phyloP scores from a whole-genome alignment of 495 filamentous ascomycete genomes.

The Chlorociboria aeruginascens region DNA sequence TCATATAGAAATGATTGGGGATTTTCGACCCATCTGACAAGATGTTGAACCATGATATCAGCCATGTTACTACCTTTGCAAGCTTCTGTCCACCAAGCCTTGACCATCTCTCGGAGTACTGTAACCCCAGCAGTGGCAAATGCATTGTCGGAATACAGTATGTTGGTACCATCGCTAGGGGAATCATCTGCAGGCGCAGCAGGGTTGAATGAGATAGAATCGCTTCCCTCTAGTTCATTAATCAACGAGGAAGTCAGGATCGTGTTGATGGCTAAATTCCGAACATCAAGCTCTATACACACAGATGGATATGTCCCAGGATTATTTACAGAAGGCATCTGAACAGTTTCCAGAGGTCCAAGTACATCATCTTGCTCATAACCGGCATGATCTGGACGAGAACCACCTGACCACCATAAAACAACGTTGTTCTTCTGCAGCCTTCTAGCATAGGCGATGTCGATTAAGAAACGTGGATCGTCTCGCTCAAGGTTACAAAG shows the following conservation, averaged over 20 bases:
- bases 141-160: constrained; percentile 78
- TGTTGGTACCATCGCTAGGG: constrained; percentile 44
- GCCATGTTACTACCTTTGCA: constrained; percentile 87
- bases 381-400: constrained; percentile 87
- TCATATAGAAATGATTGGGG: constrained; percentile 91
- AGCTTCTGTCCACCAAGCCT: constrained; percentile 93
- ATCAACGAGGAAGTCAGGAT: constrained; percentile 95
- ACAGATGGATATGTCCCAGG: constrained; percentile 91
- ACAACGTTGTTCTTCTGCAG: constrained; percentile 88
- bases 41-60: constrained; percentile 93
- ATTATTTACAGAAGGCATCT: constrained; percentile 88
- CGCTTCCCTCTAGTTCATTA: constrained; percentile 87
- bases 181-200: constrained; percentile 52
- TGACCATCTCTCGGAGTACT: constrained; percentile 95
- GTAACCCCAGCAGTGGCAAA: constrained; percentile 84
- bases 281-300: constrained; percentile 89
- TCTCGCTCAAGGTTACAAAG: constrained; percentile 92
- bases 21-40: constrained; percentile 93
- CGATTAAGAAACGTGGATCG: constrained; percentile 88
- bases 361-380: constrained; percentile 89
- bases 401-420: constrained; percentile 89
- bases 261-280: constrained; percentile 94
- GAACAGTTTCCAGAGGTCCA: constrained; percentile 73
- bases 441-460: constrained; percentile 85
- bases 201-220: constrained; percentile 68